These are phyloP conservation scores for Cafeteria roenbergensis DNA, from an alignment of 108 stramenopile species.

Conservation along the genomic window DNA sequence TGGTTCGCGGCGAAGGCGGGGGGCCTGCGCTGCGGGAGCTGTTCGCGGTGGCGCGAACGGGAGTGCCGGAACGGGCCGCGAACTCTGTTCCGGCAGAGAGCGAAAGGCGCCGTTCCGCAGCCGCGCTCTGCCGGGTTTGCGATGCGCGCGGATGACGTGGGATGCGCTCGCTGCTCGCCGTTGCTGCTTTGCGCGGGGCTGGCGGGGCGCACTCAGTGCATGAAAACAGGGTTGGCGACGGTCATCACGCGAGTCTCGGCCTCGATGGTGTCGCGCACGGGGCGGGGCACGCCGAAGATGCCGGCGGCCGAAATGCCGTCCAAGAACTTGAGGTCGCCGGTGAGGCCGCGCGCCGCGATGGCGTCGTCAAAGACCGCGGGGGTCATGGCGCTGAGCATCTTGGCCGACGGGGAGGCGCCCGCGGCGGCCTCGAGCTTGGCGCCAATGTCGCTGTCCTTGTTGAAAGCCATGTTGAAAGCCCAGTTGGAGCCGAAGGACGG, in stretches of 20 bases:
- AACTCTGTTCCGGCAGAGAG: too few species aligned
- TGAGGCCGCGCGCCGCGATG: slow-evolving; percentile 12
- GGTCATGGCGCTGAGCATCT: not conserved
- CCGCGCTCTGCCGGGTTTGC: too few species aligned
- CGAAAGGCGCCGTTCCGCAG: too few species aligned
- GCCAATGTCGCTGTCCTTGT: slow-evolving; percentile 9
- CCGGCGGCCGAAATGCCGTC: slow-evolving; percentile 59
- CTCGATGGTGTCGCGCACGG: slow-evolving; percentile 51
- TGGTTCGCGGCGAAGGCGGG: too few species aligned
- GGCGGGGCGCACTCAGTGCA: too few species aligned
- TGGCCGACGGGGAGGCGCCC: not conserved
- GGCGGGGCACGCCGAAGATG: slow-evolving; percentile 64
- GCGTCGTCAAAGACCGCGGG: slow-evolving; percentile 15
- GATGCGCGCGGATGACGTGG: too few species aligned
- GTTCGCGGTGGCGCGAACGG: too few species aligned
- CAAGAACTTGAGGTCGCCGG: slow-evolving; percentile 45
- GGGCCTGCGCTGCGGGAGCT: too few species aligned
- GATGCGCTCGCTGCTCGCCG: too few species aligned
- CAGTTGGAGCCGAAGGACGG: slow-evolving; percentile 72
- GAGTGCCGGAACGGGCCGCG: too few species aligned
- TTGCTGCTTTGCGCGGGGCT: too few species aligned
- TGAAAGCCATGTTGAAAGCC: slow-evolving; percentile 69
- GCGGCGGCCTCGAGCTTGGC: not conserved
- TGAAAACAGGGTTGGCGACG: slow-evolving; percentile 67
- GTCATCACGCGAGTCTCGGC: slow-evolving; percentile 69